Conservation (phyloP, 148 eudicot species). For the Vaccinium vitisidaea region DNA sequence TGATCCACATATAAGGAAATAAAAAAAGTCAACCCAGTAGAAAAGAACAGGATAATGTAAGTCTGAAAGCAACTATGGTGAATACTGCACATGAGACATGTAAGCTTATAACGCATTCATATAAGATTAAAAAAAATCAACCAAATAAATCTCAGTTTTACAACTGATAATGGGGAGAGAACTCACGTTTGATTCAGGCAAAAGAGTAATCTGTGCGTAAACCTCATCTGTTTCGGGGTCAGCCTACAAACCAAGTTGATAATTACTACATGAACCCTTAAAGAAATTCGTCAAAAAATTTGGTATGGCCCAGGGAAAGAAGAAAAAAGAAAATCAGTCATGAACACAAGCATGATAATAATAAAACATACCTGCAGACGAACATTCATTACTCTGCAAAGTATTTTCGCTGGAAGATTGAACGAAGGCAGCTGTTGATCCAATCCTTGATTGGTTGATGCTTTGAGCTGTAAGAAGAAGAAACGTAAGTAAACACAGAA, state of each 20-base stretch:
- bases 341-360: constrained; percentile 4
- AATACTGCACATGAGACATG: not conserved
- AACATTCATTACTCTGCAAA: constrained; percentile 81
- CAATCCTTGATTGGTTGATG: constrained; percentile 78
- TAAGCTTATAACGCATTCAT: not conserved
- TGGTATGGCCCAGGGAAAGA: not conserved
- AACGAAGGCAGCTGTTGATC: constrained; percentile 83
- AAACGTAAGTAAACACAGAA: not conserved
- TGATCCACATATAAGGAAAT: constrained; percentile 32
- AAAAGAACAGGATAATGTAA: not conserved
- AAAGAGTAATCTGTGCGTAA: constrained; percentile 77
- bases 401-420: constrained; percentile 82
- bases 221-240: constrained; percentile 94
- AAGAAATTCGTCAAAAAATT: not conserved
- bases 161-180: not conserved
- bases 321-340: not conserved
- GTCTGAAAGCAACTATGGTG: not conserved
- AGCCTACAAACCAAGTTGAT: constrained; percentile 54
- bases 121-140: not conserved
- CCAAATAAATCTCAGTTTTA: not conserved
- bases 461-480: constrained; percentile 68
- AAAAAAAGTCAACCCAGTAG: not conserved
- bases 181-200: constrained; percentile 80
- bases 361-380: constrained; percentile 58
- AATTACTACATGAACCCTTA: not conserved